phyloP scores from a whole-genome alignment of 768 basidiomycete species.

The Epithele typhae region DNA sequence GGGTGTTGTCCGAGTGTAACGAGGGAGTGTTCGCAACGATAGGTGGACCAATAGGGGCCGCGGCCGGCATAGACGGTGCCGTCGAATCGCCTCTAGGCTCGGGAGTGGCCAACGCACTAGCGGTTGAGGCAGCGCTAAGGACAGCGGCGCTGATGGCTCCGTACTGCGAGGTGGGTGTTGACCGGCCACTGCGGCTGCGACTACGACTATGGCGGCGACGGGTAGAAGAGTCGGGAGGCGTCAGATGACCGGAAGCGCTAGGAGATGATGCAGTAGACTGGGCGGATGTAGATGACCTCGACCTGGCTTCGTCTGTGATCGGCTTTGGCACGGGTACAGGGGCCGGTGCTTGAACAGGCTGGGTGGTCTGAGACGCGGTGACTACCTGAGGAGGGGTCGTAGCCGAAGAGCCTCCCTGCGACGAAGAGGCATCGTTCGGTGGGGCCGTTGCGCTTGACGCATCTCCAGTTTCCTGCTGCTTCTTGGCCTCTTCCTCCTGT shows the following conservation, averaged over 20 bases:
- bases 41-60: too few species aligned
- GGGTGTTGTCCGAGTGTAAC: background rate
- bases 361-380: too few species aligned
- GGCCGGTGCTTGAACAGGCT: background rate
- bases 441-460: constrained; percentile 22
- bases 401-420: background rate
- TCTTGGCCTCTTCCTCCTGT: constrained; percentile 62
- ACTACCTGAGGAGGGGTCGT: background rate
- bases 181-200: background rate
- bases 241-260: background rate
- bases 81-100: background rate
- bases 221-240: background rate
- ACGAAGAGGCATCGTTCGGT: constrained; percentile 2
- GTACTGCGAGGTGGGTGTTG: constrained; percentile 1
- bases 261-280: constrained; percentile 3
- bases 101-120: constrained; percentile 31
- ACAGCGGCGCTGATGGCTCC: background rate
- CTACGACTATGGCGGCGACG: background rate
- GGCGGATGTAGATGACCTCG: too few species aligned
- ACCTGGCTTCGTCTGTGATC: too few species aligned
- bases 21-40: too few species aligned
- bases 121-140: constrained; percentile 33
- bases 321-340: too few species aligned
- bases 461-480: constrained; percentile 29
- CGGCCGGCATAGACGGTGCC: background rate